Percentiles rank a stretch among this genome's conserved stretches.
These are phyloP conservation scores for Acanthochlamys bracteata DNA, from an alignment of 106 monocot species.

Conservation along the genomic window DNA sequence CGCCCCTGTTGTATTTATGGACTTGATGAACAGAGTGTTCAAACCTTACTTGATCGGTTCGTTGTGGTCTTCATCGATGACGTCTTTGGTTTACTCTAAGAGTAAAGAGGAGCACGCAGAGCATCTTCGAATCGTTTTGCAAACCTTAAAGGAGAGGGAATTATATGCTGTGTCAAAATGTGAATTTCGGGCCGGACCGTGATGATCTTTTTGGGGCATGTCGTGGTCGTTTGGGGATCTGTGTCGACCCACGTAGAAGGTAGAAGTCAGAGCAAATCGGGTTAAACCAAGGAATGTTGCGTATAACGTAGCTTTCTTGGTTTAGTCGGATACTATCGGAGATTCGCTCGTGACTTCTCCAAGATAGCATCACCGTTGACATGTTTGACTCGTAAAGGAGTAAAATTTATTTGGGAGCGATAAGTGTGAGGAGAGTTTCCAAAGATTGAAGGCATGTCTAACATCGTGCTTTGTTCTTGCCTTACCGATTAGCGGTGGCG, in stretches of 20 bases:
- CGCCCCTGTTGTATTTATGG: neutral
- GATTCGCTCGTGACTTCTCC: neutral
- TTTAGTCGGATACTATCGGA: neutral
- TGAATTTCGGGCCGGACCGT: constrained; percentile 1
- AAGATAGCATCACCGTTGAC: neutral
- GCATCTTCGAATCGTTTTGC: no score
- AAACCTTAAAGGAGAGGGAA: neutral
- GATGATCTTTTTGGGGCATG: constrained; percentile 3
- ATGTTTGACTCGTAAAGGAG: neutral
- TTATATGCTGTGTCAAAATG: neutral
- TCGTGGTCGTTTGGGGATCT: neutral
- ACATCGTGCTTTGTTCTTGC: neutral
- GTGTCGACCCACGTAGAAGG: neutral
- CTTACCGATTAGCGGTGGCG: neutral
- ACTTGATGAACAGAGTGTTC: constrained; percentile 1
- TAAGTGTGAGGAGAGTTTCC: neutral
- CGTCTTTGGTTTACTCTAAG: neutral
- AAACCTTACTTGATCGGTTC: neutral
- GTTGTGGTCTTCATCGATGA: constrained; percentile 10
- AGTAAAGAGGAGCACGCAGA: neutral
- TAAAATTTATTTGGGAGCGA: neutral
- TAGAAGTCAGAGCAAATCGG: neutral
- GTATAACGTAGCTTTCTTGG: neutral
- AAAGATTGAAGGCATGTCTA: neutral
- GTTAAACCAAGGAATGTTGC: neutral